Evolutionary conservation across 2,329 filamentous ascomycete genomes (phyloP), one percentile per base, ranked within the genome.

Genomic region (Colletotrichum tamarilloi): DNA sequence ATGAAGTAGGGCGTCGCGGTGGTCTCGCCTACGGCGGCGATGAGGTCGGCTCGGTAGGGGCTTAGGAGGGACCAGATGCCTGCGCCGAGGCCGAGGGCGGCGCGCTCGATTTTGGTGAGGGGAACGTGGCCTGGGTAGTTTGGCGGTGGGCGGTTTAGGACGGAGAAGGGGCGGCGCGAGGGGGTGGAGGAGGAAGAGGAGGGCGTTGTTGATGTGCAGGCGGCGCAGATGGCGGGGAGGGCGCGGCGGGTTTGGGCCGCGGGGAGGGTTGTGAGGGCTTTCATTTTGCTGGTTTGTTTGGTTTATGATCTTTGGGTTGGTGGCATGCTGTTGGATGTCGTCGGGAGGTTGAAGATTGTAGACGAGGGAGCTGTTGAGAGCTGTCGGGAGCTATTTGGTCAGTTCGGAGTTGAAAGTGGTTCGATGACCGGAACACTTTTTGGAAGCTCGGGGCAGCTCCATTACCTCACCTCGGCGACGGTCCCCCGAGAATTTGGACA

Each of bases 1-100:
- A 98, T 95, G 86, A 98, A 98, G 88, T 95, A 98, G 14, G 97
- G 97, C 11, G 95, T 95, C 26, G 95, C 95, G 3, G 97, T 98
- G 32, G 95, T 92, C 87, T 99, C 97, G 80, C 95, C 96, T n/a
- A 97, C 90, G 42, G 95, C 91, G 42, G 97, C 97, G 78, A 99
- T 97, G 77, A 99, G 91, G 85, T 99, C 97, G 81, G 91, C 94
- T 78, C 97, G 90, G 79, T 94, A 90, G 1, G 96, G 96, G 78
- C 98, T 91, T 4, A 95, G 77, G 63, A 93, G 85, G 42, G 91
- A 90, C 78, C 88, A 86, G 65, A 93, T 80, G 56, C 91, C 90
- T 8, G 91, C 91, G 30, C 91, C 91, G 62, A 92, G 79, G 58
- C 91, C 90, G 60, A 99, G 87, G 22, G 91, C 91, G 73, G 91